phyloP scores from a whole-genome alignment of 768 basidiomycete genomes.

The Mycena crocata region DNA sequence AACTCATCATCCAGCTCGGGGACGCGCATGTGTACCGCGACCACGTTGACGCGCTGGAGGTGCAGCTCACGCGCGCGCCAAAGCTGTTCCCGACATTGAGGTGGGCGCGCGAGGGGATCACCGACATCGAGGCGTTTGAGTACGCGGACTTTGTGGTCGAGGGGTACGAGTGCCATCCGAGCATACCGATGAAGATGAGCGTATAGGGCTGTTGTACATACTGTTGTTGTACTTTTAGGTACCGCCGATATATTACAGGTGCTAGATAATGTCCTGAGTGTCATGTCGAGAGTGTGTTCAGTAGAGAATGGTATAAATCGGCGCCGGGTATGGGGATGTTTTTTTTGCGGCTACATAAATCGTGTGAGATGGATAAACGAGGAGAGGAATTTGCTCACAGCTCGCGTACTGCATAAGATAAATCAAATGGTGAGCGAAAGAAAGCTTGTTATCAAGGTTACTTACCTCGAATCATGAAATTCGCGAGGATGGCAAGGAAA shows the following conservation, averaged over 20 bases:
- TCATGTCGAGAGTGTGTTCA: background rate
- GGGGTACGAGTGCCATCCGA: slow-evolving; percentile 86
- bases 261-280: background rate
- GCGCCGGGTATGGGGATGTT: slow-evolving; percentile 50
- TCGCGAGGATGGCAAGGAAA: slow-evolving; percentile 88
- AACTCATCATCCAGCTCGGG: slow-evolving; percentile 95
- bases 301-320: slow-evolving; percentile 28
- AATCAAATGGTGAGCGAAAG: slow-evolving; percentile 24
- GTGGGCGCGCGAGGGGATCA: slow-evolving; percentile 74
- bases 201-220: slow-evolving; percentile 55
- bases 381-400: slow-evolving; percentile 55
- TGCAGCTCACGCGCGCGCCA: slow-evolving; percentile 84
- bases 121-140: slow-evolving; percentile 83
- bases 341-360: slow-evolving; percentile 43
- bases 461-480: slow-evolving; percentile 89
- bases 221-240: background rate
- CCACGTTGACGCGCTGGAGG: slow-evolving; percentile 87
- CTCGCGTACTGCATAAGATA: slow-evolving; percentile 61
- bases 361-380: background rate
- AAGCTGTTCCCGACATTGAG: slow-evolving; percentile 83
- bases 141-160: slow-evolving; percentile 87
- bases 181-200: slow-evolving; percentile 97
- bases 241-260: background rate
- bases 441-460: slow-evolving; percentile 22
- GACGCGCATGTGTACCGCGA: slow-evolving; percentile 97